A percentile compares a stretch with the other conserved stretches of the same genome.
These are phyloP conservation scores for Pleurotus sapidus DNA, from an alignment of 768 basidiomycete genomes.

Conservation along the genomic window DNA sequence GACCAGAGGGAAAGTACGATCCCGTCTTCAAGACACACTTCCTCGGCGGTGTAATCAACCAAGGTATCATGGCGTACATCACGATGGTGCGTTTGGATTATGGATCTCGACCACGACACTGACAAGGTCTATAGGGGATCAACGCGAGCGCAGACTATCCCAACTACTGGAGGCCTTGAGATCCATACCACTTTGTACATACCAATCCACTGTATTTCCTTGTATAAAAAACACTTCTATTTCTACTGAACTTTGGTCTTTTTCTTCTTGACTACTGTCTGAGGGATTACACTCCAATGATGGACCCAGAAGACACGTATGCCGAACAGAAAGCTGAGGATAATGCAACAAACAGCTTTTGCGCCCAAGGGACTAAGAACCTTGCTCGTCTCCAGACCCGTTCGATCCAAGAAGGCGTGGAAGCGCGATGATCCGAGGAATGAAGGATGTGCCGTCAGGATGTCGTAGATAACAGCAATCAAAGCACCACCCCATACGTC, in stretches of 20 bases:
- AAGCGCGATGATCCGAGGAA: background rate
- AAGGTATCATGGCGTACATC: constrained; percentile 52
- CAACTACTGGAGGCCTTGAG: constrained; percentile 5
- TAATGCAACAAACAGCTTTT: constrained; percentile 5
- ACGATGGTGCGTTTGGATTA: constrained; percentile 41
- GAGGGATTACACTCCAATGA: background rate
- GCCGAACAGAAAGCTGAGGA: constrained; percentile 10
- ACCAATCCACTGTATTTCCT: too few relatives aligned
- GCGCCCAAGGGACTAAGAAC: constrained; percentile 4
- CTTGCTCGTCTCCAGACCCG: background rate
- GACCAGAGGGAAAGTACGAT: constrained; percentile 47
- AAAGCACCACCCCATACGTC: constrained; percentile 54
- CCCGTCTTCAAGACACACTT: constrained; percentile 51
- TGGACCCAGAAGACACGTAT: constrained; percentile 6
- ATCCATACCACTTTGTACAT: too few relatives aligned
- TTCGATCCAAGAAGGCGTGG: background rate
- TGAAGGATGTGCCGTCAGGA: background rate
- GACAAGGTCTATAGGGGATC: constrained; percentile 7
- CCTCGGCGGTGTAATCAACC: constrained; percentile 46
- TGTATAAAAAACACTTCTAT: background rate
- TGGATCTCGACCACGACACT: background rate
- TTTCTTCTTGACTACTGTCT: background rate
- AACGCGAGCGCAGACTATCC: constrained; percentile 12
- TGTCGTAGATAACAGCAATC: constrained; percentile 16
- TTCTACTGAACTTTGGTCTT: constrained; percentile 3